A percentile compares a stretch with the other conserved stretches of the same genome.
Evolutionary conservation across 768 basidiomycete species (phyloP).

Genomic region (Daedaleopsis sinensis): DNA sequence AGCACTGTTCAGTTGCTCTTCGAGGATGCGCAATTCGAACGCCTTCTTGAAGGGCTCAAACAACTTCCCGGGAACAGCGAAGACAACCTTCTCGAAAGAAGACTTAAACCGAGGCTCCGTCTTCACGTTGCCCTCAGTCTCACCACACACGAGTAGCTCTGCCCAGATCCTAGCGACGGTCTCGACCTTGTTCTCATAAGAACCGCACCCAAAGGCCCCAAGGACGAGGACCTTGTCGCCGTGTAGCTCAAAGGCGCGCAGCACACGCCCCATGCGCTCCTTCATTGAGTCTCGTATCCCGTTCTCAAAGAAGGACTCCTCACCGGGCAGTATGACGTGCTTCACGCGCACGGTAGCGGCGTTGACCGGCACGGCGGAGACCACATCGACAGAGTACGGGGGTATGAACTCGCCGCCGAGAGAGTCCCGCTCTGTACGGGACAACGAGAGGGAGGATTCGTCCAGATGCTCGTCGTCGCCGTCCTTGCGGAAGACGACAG

Average conservation of each 20-base stretch:
- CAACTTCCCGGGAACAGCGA: constrained; percentile 44
- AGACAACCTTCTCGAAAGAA: constrained; percentile 45
- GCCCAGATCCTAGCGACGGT: constrained; percentile 49
- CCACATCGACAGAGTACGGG: constrained; percentile 42
- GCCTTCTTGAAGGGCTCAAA: constrained; percentile 41
- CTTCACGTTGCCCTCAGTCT: constrained; percentile 21
- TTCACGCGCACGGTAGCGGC: constrained; percentile 44
- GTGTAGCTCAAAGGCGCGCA: constrained; percentile 46
- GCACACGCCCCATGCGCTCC: constrained; percentile 50
- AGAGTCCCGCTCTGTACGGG: constrained; percentile 10
- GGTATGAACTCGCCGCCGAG: constrained; percentile 35
- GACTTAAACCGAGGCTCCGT: constrained; percentile 40
- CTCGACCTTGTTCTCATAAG: constrained; percentile 43
- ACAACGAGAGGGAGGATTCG: constrained; percentile 13
- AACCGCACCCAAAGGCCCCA: constrained; percentile 50
- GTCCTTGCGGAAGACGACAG: constrained; percentile 46
- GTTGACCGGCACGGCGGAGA: constrained; percentile 48
- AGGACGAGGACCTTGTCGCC: constrained; percentile 44
- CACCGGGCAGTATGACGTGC: constrained; percentile 37
- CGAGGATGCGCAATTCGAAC: constrained; percentile 38
- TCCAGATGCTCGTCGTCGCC: constrained; percentile 17
- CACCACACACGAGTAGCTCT: constrained; percentile 44
- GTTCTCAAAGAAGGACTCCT: constrained; percentile 39
- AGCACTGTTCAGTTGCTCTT: constrained; percentile 1
- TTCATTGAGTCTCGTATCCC: constrained; percentile 46